Conservation (phyloP, 2,329 filamentous ascomycete species). For the Dothideomycetes sp. region DNA sequence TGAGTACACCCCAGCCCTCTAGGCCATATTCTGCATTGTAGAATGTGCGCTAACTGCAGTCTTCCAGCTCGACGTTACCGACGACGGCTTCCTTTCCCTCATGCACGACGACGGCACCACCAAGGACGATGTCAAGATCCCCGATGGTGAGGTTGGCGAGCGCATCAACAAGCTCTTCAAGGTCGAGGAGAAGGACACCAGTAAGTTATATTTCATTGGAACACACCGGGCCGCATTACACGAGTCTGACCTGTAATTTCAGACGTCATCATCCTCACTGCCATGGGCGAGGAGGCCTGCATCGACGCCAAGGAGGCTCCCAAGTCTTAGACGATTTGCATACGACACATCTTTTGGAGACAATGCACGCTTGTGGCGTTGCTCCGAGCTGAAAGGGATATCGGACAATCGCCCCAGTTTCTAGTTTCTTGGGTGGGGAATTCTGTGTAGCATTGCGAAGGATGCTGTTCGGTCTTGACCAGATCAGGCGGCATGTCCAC, state of each 20-base stretch:
- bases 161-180: conserved; percentile 75
- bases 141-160: conserved; percentile 78
- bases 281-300: conserved; percentile 90
- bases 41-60: too few species aligned
- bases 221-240: not conserved
- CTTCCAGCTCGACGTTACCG: conserved; percentile 86
- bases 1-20: conserved; percentile 45
- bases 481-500: conserved; percentile 8
- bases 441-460: conserved; percentile 2
- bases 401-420: conserved; percentile 1
- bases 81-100: conserved; percentile 90
- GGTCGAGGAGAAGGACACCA: conserved; percentile 81
- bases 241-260: conserved; percentile 14
- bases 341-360: conserved; percentile 6
- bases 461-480: conserved; percentile 8
- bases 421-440: not conserved
- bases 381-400: conserved; percentile 13
- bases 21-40: too few species aligned
- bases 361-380: conserved; percentile 4
- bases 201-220: conserved; percentile 46
- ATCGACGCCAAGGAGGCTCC: conserved; percentile 93
- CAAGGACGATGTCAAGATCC: conserved; percentile 93
- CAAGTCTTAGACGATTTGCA: conserved; percentile 19
- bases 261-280: conserved; percentile 87
- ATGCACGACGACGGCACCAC: conserved; percentile 76